Evolutionary conservation across 257 asterid genomes (phyloP).

Genomic region (Leptodermis oblonga): DNA sequence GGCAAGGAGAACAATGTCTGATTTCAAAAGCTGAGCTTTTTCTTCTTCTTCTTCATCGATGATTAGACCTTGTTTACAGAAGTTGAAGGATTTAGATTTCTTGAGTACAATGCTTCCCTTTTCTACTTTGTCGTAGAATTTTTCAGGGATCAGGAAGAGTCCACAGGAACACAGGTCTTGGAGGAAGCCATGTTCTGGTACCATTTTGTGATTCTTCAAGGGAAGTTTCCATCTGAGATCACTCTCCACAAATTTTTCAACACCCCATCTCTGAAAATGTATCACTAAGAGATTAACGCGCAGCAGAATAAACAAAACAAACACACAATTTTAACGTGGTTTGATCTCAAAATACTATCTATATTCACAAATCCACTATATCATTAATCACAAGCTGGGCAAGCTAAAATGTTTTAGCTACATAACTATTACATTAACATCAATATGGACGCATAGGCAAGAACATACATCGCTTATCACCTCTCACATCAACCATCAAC

Average conservation of each 20-base stretch:
- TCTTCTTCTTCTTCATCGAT: constrained; percentile 42
- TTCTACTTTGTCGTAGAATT: constrained; percentile 48
- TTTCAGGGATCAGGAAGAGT: constrained; percentile 26
- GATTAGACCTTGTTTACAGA: constrained; percentile 43
- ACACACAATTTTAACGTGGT: too few species aligned
- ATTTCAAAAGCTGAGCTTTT: constrained; percentile 28
- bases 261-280: constrained; percentile 45
- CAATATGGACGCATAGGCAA: too few species aligned
- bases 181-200: constrained; percentile 47
- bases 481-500: too few species aligned
- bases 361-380: too few species aligned
- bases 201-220: constrained; percentile 45
- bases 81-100: constrained; percentile 24
- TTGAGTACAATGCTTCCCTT: constrained; percentile 50
- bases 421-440: too few species aligned
- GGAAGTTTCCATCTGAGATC: constrained; percentile 46
- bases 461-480: too few species aligned
- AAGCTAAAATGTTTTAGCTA: too few species aligned
- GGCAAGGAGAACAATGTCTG: constrained; percentile 51
- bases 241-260: constrained; percentile 49
- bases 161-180: constrained; percentile 37
- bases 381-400: too few species aligned
- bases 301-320: too few species aligned
- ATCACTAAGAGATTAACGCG: too few species aligned
- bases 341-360: too few species aligned